Evolutionary conservation across 495 filamentous ascomycete genomes (phyloP).

Genomic region (Chaetomium fimeti): DNA sequence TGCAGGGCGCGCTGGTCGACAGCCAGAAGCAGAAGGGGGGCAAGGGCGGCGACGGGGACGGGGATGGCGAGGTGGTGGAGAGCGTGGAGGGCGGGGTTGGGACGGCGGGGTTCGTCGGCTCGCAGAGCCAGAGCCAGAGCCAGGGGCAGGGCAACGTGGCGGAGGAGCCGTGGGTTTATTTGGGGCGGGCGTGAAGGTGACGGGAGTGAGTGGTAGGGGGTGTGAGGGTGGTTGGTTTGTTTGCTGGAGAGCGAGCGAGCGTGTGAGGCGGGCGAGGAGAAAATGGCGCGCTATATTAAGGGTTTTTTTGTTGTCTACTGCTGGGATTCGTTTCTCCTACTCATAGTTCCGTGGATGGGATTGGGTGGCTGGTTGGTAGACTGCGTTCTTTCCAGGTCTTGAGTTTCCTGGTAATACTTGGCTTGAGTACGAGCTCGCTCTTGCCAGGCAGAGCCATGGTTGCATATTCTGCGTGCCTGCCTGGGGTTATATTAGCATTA

Average conservation of each 20-base stretch:
- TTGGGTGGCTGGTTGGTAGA: conserved; percentile 6
- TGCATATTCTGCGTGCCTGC: conserved; percentile 3
- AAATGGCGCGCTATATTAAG: background rate
- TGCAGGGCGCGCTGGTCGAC: conserved; percentile 51
- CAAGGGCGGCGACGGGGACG: conserved; percentile 11
- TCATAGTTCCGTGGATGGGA: background rate
- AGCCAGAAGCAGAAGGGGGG: conserved; percentile 28
- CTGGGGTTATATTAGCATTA: conserved; percentile 6
- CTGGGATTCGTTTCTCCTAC: background rate
- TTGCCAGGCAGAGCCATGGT: background rate
- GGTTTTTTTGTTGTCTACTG: background rate
- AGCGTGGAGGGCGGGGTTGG: background rate
- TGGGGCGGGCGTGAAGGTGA: conserved; percentile 13
- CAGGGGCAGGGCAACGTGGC: background rate
- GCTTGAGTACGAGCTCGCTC: background rate
- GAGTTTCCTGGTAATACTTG: background rate
- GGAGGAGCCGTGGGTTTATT: conserved; percentile 24
- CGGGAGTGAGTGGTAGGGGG: background rate
- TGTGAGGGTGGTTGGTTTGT: background rate
- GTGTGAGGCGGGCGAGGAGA: background rate
- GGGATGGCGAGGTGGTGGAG: conserved; percentile 13
- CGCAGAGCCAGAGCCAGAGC: conserved; percentile 11
- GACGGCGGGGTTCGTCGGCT: background rate
- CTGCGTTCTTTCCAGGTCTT: background rate
- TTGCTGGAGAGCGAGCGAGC: background rate